Evolutionary conservation across 805 yeast genomes (phyloP).

Genomic region (Martiniozyma abietophila): DNA sequence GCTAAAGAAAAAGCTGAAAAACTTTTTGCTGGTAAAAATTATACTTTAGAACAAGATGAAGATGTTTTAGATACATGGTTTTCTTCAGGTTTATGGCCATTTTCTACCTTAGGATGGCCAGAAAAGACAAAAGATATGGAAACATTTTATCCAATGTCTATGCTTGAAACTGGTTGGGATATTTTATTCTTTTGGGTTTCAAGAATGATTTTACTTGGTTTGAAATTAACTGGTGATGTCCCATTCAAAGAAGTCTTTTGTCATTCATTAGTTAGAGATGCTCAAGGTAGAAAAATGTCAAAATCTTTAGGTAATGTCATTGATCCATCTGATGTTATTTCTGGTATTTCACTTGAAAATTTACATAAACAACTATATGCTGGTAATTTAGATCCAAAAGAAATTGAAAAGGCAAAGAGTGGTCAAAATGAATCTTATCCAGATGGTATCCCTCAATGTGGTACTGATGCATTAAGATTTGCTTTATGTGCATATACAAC

Average conservation of each 20-base stretch:
- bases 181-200: constrained; percentile 98
- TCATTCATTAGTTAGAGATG: constrained; percentile 96
- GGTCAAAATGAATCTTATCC: constrained; percentile 92
- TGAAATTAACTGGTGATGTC: constrained; percentile 80
- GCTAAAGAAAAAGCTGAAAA: constrained; percentile 73
- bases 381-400: constrained; percentile 88
- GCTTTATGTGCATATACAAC: constrained; percentile 98
- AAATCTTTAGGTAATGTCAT: constrained; percentile 94
- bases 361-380: constrained; percentile 65
- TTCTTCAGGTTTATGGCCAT: constrained; percentile 97
- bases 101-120: constrained; percentile 97
- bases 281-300: constrained; percentile 99
- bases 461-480: constrained; percentile 97
- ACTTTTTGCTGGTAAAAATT: constrained; percentile 61
- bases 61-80: constrained; percentile 99
- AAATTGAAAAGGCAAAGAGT: constrained; percentile 72
- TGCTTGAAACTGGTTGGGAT: constrained; percentile 99
- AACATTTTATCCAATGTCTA: constrained; percentile 78
- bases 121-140: constrained; percentile 60
- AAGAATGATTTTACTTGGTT: constrained; percentile 87
- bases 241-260: constrained; percentile 97
- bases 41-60: constrained; percentile 86
- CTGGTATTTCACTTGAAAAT: constrained; percentile 72
- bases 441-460: constrained; percentile 97
- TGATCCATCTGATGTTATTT: constrained; percentile 91